Evolutionary conservation across 2,329 filamentous ascomycete species (phyloP), one percentile per base, ranked within the genome.

Genomic region (Fusarium neocosmosporiellum): DNA sequence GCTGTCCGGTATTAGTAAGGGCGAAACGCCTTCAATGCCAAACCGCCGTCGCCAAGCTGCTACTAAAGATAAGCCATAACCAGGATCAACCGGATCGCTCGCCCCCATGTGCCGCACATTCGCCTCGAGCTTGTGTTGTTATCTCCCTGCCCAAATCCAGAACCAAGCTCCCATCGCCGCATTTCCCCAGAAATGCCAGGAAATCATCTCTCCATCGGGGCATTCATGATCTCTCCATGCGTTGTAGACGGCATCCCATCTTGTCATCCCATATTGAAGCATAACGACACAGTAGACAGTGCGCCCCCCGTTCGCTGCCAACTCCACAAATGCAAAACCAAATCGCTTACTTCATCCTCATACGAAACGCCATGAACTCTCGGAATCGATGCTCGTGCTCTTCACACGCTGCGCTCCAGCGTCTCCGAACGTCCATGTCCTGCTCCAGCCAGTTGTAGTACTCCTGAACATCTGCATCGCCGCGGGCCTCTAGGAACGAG

Each of bases 391-490:
- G 80, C 65, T 88, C 86, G 77, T 95, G 92, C 67, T 86, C 86
- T 48, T 89, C 87, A 68, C 88, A 89, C 9, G 89, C 89, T 10
- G 86, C 80, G 33, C 82, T 82, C 91, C 92, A 94, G 64, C 87
- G 86, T 75, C 85, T 85, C 64, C 90, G 84, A 7, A 93, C 88
- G 55, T 85, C 83, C 71, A 90, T 87, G 77, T 95, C 93, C 80
- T 93, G 89, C 72, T 88, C 87, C 63, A 92, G 81, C 78, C 88
- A 89, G 39, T 82, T 83, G 66, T 89, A 79, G 78, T 94, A 94
- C 63, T 88, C 86, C 18, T 84, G 78, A 27, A 91, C 84, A 0
- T 88, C 89, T 1, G 74, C 71, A 41, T 87, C 82, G 27, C 86
- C 80, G 2, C 79, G 78, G 10, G 80, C 75, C 33, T 82, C 81